Conservation (phyloP, 1,284 basidiomycete genomes). For the Phlebopus sp. region DNA sequence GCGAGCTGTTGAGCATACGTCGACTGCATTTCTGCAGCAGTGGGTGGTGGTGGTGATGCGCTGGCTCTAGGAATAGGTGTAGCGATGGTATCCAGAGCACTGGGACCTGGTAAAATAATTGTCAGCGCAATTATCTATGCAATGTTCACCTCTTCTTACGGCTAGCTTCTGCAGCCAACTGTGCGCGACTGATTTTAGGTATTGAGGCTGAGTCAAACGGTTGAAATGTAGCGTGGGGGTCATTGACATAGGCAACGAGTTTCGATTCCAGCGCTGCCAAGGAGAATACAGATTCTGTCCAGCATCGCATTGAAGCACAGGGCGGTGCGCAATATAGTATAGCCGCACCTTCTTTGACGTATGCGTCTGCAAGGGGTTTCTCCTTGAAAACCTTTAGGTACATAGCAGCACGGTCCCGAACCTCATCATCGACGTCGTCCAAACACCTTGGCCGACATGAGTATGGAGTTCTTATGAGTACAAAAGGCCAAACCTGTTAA, state of each 20-base stretch:
- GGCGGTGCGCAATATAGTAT: not conserved
- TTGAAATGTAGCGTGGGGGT: constrained; percentile 61
- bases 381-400: constrained; percentile 87
- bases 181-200: constrained; percentile 88
- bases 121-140: constrained; percentile 4
- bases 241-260: constrained; percentile 86
- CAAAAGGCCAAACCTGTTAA: constrained; percentile 61
- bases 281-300: constrained; percentile 86
- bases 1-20: constrained; percentile 84
- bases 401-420: constrained; percentile 95
- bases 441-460: constrained; percentile 66
- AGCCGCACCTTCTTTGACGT: constrained; percentile 82
- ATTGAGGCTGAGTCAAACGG: constrained; percentile 82
- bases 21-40: constrained; percentile 81
- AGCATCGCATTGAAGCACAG: constrained; percentile 4
- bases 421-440: constrained; percentile 99
- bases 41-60: constrained; percentile 63
- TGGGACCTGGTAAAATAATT: constrained; percentile 56
- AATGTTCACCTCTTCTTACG: constrained; percentile 49
- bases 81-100: constrained; percentile 78
- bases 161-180: constrained; percentile 82
- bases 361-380: constrained; percentile 77
- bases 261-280: constrained; percentile 83
- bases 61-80: constrained; percentile 64
- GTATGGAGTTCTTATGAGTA: constrained; percentile 7